Conservation (phyloP, 176 grass and related monocot genomes). For the Rhynchospora breviuscula region DNA sequence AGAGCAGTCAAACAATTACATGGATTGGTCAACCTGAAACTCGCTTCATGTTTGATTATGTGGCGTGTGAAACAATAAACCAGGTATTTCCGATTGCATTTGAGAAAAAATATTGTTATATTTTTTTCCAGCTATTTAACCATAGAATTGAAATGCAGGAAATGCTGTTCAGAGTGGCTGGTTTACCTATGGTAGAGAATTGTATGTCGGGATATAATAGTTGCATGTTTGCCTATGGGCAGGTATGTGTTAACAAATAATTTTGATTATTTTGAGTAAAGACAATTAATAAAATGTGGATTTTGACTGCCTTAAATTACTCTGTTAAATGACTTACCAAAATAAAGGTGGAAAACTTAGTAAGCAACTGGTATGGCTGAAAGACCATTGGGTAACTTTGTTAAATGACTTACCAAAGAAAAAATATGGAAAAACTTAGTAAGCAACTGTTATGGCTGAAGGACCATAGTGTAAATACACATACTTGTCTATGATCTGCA, state of each 20-base stretch:
- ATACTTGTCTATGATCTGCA: not conserved
- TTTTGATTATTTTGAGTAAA: constrained; percentile 21
- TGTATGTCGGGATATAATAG: constrained; percentile 98
- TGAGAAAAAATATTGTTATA: not conserved
- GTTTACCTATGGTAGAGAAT: constrained; percentile 98
- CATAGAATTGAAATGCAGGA: constrained; percentile 44
- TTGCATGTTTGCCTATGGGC: constrained; percentile 96
- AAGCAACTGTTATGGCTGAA: not conserved
- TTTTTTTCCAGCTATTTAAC: constrained; percentile 19
- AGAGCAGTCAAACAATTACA: constrained; percentile 66
- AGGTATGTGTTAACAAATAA: constrained; percentile 44
- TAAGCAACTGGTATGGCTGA: not conserved
- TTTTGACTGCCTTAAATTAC: not conserved
- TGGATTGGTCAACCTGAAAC: constrained; percentile 92
- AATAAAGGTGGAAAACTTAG: not conserved
- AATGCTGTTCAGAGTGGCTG: constrained; percentile 83
- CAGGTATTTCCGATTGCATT: constrained; percentile 46
- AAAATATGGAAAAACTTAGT: not conserved
- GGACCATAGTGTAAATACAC: not conserved
- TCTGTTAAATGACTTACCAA: not conserved
- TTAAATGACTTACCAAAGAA: not conserved
- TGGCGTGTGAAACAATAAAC: constrained; percentile 86
- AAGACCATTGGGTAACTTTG: not conserved
- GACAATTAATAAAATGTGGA: not conserved
- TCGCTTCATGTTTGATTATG: constrained; percentile 86